Conservation (phyloP, 2,329 filamentous ascomycete species). For the Fusarium sp. region DNA sequence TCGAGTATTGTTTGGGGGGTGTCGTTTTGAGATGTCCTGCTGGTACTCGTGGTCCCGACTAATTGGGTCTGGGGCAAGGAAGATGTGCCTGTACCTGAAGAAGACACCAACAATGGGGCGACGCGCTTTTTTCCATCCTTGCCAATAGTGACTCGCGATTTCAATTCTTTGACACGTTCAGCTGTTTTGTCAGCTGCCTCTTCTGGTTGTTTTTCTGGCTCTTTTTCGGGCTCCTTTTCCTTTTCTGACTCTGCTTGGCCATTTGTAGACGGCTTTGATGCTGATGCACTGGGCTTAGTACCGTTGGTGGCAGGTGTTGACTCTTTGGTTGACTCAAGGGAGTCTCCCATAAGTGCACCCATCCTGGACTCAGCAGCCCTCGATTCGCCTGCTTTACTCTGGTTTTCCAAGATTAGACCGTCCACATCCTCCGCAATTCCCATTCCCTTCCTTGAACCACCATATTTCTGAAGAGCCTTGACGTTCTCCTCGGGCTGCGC, state of each 20-base stretch:
- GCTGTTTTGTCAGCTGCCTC: constrained; percentile 67
- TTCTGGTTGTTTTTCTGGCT: constrained; percentile 57
- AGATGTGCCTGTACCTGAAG: constrained; percentile 86
- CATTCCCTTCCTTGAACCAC: constrained; percentile 86
- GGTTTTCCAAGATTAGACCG: constrained; percentile 86
- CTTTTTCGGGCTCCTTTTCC: constrained; percentile 54
- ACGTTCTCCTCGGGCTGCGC: constrained; percentile 90
- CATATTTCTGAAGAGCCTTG: constrained; percentile 92
- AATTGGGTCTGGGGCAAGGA: constrained; percentile 91
- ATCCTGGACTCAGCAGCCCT: constrained; percentile 93
- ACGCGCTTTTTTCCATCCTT: constrained; percentile 98
- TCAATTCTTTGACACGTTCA: constrained; percentile 73
- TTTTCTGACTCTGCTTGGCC: constrained; percentile 55
- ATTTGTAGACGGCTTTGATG: constrained; percentile 58
- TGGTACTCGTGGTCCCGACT: constrained; percentile 78
- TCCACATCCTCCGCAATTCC: constrained; percentile 95
- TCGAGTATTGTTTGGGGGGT: constrained; percentile 87
- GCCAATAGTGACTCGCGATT: constrained; percentile 92
- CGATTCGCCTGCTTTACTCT: constrained; percentile 90
- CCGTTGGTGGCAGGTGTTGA: constrained; percentile 64
- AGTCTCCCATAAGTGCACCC: constrained; percentile 98
- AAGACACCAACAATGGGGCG: constrained; percentile 90
- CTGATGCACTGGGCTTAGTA: constrained; percentile 58
- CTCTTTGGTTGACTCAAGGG: constrained; percentile 68
- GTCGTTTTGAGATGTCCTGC: constrained; percentile 74